Evolutionary conservation across 345 rosid species (phyloP).

Genomic region (Dipteronia sinensis): DNA sequence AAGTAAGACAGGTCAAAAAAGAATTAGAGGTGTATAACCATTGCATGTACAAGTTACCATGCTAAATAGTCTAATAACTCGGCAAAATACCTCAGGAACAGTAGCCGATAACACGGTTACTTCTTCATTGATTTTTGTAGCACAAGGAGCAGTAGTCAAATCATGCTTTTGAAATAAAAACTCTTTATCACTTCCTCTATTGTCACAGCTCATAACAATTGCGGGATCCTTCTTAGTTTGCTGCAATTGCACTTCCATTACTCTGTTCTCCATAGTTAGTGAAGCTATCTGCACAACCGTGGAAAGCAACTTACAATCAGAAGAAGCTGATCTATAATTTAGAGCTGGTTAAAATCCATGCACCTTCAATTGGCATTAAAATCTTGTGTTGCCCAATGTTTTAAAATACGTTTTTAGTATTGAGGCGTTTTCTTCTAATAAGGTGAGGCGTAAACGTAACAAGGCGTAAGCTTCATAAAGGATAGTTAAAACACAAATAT

Average conservation of each 20-base stretch:
- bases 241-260: constrained; percentile 58
- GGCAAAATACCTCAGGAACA: constrained; percentile 38
- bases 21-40: constrained; percentile 3
- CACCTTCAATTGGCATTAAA: not conserved
- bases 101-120: constrained; percentile 23
- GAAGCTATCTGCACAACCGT: constrained; percentile 54
- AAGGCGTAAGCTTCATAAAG: too few relatives aligned
- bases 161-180: constrained; percentile 26
- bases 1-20: not conserved
- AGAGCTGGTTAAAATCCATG: not conserved
- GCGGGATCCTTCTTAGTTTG: constrained; percentile 37
- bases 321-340: not conserved
- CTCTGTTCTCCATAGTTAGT: constrained; percentile 59
- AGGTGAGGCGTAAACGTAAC: too few relatives aligned
- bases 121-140: constrained; percentile 31
- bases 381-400: not conserved
- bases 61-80: not conserved
- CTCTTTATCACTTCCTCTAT: constrained; percentile 22
- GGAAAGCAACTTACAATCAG: constrained; percentile 7
- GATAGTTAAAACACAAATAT: too few relatives aligned
- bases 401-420: too few relatives aligned
- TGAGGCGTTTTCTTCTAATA: too few relatives aligned
- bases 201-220: constrained; percentile 18
- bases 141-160: constrained; percentile 22
- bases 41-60: constrained; percentile 4